Evolutionary conservation across 345 rosid species (phyloP).

Genomic region (Trapa incisa): DNA sequence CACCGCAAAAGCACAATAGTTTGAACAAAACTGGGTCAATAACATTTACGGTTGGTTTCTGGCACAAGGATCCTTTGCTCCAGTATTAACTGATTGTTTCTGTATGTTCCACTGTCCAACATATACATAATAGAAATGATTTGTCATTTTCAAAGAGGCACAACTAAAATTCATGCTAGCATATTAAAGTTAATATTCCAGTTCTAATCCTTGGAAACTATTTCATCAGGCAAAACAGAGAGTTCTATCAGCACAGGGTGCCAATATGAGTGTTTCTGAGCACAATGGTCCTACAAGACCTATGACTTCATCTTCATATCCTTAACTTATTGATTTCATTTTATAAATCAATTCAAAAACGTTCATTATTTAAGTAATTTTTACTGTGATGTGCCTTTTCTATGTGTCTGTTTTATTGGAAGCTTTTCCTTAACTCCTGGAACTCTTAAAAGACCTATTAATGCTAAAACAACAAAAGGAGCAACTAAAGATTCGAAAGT

Average conservation of each 20-base stretch:
- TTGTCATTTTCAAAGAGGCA: neutral
- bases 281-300: slow-evolving; percentile 53
- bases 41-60: slow-evolving; percentile 30
- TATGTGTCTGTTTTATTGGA: slow-evolving; percentile 6
- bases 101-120: neutral
- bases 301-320: slow-evolving; percentile 66
- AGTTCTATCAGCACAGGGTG: slow-evolving; percentile 32
- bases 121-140: neutral
- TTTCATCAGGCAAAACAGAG: slow-evolving; percentile 46
- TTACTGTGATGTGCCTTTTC: neutral
- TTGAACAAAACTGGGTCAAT: slow-evolving; percentile 20
- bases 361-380: slow-evolving; percentile 3
- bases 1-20: slow-evolving; percentile 22
- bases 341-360: neutral
- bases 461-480: slow-evolving; percentile 21
- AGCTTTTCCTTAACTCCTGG: slow-evolving; percentile 47
- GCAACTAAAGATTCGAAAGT: slow-evolving; percentile 32
- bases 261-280: slow-evolving; percentile 54
- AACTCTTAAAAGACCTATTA: slow-evolving; percentile 57
- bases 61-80: neutral
- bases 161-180: neutral
- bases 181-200: neutral
- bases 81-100: neutral
- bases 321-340: slow-evolving; percentile 22
- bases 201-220: slow-evolving; percentile 5